Percentiles rank a stretch among this genome's conserved stretches.
These are phyloP conservation scores for Talaromyces atroroseus DNA, from an alignment of 2,329 filamentous ascomycete genomes.

Conservation along the genomic window DNA sequence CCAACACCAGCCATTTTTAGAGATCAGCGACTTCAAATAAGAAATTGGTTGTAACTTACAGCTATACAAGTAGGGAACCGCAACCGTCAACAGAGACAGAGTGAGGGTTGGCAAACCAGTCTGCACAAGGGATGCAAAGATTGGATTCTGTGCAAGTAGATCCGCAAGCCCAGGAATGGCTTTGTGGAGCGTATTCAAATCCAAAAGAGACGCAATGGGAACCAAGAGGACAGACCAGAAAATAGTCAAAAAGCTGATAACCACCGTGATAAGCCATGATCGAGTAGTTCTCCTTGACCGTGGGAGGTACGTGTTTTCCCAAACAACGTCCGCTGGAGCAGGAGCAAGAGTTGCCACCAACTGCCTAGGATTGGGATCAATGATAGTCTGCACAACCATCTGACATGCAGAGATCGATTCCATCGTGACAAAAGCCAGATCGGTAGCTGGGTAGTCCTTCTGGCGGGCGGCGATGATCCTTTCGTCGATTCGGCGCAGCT, in stretches of 20 bases:
- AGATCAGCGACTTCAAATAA: neutral
- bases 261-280: conserved; percentile 75
- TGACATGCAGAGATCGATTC: conserved; percentile 87
- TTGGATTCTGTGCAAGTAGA: conserved; percentile 61
- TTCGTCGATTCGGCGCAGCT: conserved; percentile 71
- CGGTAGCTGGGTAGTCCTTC: conserved; percentile 70
- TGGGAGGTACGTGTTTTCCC: conserved; percentile 85
- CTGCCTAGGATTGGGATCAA: conserved; percentile 82
- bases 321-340: conserved; percentile 86
- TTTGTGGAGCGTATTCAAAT: conserved; percentile 71
- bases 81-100: conserved; percentile 79
- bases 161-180: conserved; percentile 66
- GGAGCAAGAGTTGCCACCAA: conserved; percentile 82
- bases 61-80: conserved; percentile 91
- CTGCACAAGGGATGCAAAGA: conserved; percentile 71
- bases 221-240: conserved; percentile 83
- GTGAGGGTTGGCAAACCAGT: conserved; percentile 82
- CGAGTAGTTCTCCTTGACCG: conserved; percentile 67
- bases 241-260: conserved; percentile 77
- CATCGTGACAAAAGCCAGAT: conserved; percentile 94
- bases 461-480: conserved; percentile 64
- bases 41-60: conserved; percentile 46
- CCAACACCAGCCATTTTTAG: conserved; percentile 1
- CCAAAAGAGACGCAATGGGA: conserved; percentile 71
- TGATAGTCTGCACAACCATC: conserved; percentile 91